Conservation (phyloP, 768 basidiomycete genomes). For the Russula griseocarnosa region DNA sequence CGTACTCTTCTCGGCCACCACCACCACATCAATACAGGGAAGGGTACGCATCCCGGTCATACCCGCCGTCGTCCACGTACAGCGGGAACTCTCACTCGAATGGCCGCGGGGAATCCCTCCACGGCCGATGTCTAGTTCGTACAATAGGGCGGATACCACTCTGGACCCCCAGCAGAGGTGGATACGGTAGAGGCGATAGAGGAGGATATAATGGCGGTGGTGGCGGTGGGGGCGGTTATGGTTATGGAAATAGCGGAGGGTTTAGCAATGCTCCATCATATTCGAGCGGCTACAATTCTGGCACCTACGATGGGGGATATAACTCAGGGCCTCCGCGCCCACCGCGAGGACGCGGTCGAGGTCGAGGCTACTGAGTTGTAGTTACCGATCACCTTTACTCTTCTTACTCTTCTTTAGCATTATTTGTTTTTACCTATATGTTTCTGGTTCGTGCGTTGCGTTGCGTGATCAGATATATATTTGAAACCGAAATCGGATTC, state of each 20-base stretch:
- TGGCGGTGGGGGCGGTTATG: conserved; percentile 33
- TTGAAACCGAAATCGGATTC: background rate
- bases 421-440: conserved; percentile 5
- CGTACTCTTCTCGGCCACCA: conserved; percentile 33
- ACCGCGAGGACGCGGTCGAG: conserved; percentile 27
- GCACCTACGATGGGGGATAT: conserved; percentile 30
- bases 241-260: conserved; percentile 41
- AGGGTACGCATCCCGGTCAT: conserved; percentile 30
- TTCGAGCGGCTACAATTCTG: conserved; percentile 16
- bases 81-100: conserved; percentile 19
- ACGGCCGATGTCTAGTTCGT: conserved; percentile 13
- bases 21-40: conserved; percentile 33
- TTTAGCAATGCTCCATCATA: conserved; percentile 25
- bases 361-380: conserved; percentile 21
- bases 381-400: background rate
- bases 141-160: conserved; percentile 28
- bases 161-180: conserved; percentile 34
- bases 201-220: conserved; percentile 30
- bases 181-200: conserved; percentile 34
- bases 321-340: conserved; percentile 25
- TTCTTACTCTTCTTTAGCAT: background rate
- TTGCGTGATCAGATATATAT: background rate
- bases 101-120: conserved; percentile 21
- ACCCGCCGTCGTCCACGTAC: conserved; percentile 10
- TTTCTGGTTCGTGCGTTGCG: background rate